Evolutionary conservation across 345 rosid species (phyloP).

Genomic region (Excoecaria agallocha): DNA sequence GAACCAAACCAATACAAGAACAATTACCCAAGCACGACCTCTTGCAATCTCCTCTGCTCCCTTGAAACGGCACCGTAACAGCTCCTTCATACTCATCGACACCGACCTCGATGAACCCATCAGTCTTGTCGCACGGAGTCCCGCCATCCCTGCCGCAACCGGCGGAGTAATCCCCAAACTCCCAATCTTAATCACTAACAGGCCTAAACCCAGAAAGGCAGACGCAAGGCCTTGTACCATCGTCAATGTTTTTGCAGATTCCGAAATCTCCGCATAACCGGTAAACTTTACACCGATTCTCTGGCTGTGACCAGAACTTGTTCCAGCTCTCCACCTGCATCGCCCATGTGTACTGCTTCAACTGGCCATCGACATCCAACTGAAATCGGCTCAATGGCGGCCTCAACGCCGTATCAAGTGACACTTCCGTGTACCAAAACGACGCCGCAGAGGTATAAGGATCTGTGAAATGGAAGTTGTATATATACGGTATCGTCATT

Average conservation of each 20-base stretch:
- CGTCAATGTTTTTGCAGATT: constrained; percentile 25
- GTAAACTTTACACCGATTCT: constrained; percentile 40
- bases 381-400: constrained; percentile 54
- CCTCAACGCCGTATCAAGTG: constrained; percentile 26
- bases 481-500: constrained; percentile 53
- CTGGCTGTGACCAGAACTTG: constrained; percentile 56
- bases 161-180: constrained; percentile 40
- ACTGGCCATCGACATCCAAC: constrained; percentile 37
- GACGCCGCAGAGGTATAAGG: constrained; percentile 52
- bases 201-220: constrained; percentile 51
- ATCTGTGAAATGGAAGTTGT: constrained; percentile 53
- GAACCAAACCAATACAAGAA: constrained; percentile 64
- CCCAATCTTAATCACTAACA: constrained; percentile 38
- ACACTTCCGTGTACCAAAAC: constrained; percentile 48
- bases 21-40: constrained; percentile 52
- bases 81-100: constrained; percentile 45
- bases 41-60: constrained; percentile 46
- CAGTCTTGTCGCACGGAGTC: constrained; percentile 31
- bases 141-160: constrained; percentile 45
- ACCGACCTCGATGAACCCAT: constrained; percentile 44
- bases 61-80: constrained; percentile 24
- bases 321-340: constrained; percentile 42
- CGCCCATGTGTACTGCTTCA: constrained; percentile 52
- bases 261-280: constrained; percentile 49
- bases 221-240: constrained; percentile 31